Evolutionary conservation across 768 basidiomycete species (phyloP).

Genomic region (Scleroderma citrinum): DNA sequence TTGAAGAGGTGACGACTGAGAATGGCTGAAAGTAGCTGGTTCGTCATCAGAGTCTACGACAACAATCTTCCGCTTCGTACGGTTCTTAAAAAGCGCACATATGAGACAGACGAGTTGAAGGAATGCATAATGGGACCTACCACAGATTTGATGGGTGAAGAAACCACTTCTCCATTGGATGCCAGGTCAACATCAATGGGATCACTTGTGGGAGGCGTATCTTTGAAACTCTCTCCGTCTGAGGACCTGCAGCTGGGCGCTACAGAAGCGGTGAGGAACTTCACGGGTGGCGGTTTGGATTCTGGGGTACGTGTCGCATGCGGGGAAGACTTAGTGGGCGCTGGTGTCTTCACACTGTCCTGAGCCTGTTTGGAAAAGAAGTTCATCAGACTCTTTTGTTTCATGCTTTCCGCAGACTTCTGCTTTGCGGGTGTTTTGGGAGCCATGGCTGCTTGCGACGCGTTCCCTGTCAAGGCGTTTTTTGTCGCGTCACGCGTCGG

Average conservation of each 20-base stretch:
- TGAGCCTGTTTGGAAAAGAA: slow-evolving; percentile 46
- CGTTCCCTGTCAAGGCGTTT: not conserved
- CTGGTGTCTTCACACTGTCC: slow-evolving; percentile 6
- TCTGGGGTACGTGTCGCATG: slow-evolving; percentile 37
- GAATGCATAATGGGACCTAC: slow-evolving; percentile 21
- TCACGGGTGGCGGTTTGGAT: slow-evolving; percentile 26
- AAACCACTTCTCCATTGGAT: slow-evolving; percentile 42
- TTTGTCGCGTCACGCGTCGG: slow-evolving; percentile 7
- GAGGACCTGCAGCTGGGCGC: slow-evolving; percentile 39
- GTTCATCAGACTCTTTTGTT: slow-evolving; percentile 70
- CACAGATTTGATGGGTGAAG: slow-evolving; percentile 24
- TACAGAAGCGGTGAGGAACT: slow-evolving; percentile 34
- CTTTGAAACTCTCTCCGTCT: slow-evolving; percentile 38
- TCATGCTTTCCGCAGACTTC: slow-evolving; percentile 39
- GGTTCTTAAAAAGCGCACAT: slow-evolving; percentile 22
- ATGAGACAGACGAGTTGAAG: not conserved
- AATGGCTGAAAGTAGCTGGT: not conserved
- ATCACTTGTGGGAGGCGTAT: slow-evolving; percentile 76
- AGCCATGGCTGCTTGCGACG: slow-evolving; percentile 5
- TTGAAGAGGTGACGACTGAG: slow-evolving; percentile 22
- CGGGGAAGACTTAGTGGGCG: slow-evolving; percentile 12
- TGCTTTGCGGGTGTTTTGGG: slow-evolving; percentile 30
- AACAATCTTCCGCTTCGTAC: slow-evolving; percentile 63
- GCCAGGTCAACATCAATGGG: slow-evolving; percentile 73
- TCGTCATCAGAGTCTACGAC: slow-evolving; percentile 74